These are phyloP conservation scores for Phialemonium atrogriseum DNA, from an alignment of 2,329 filamentous ascomycete genomes.

Conservation along the genomic window DNA sequence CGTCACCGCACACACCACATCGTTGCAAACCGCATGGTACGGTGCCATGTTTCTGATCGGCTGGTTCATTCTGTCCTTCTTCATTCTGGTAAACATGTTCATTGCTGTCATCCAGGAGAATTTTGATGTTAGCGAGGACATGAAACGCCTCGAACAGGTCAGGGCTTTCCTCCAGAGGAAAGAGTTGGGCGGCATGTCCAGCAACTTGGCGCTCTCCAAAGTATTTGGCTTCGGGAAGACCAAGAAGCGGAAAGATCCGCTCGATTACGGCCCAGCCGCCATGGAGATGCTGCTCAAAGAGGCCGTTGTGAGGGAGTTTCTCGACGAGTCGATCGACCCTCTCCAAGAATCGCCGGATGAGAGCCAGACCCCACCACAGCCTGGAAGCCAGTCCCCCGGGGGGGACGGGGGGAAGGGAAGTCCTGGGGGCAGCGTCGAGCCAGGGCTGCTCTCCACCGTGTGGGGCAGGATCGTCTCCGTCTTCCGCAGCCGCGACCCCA, in stretches of 20 bases:
- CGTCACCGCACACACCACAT: conserved; percentile 60
- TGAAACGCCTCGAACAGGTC: conserved; percentile 94
- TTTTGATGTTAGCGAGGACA: conserved; percentile 96
- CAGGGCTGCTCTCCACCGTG: conserved; percentile 49
- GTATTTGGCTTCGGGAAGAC: conserved; percentile 58
- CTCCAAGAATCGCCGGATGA: conserved; percentile 27
- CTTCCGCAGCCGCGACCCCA: conserved; percentile 65
- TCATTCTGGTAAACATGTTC: conserved; percentile 98
- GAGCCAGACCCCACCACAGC: conserved; percentile 12
- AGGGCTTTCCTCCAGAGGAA: conserved; percentile 89
- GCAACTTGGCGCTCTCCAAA: conserved; percentile 68
- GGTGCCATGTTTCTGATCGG: conserved; percentile 83
- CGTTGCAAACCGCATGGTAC: conserved; percentile 76
- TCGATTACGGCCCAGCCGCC: conserved; percentile 85
- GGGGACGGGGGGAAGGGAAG: no score
- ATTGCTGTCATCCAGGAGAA: conserved; percentile 99
- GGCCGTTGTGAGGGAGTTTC: conserved; percentile 87
- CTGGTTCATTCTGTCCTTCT: conserved; percentile 93
- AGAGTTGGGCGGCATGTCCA: conserved; percentile 64
- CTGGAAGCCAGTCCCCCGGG: conserved; percentile 19
- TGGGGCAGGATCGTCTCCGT: conserved; percentile 52
- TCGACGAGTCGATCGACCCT: conserved; percentile 61
- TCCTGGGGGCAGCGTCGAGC: conserved; percentile 41
- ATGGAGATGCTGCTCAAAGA: conserved; percentile 97
- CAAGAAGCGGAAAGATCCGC: conserved; percentile 62